Base-by-base conservation (phyloP, 495 filamentous ascomycete genomes). In the Neurospora hispaniola region DNA sequence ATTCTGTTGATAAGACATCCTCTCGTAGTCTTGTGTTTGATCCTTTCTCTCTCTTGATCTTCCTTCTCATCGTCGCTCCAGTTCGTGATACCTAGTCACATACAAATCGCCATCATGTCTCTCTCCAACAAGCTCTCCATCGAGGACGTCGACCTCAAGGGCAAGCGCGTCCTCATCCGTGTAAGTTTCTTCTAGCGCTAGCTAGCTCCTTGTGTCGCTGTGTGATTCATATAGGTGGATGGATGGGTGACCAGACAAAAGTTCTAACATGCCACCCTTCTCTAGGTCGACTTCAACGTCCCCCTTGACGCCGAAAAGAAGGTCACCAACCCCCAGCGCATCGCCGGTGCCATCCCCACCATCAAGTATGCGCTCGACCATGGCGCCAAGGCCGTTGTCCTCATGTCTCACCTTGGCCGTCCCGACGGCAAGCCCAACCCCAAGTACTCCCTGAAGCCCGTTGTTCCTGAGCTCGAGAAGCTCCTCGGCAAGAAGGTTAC, bases 321-420 rank as follows among this genome's bases (percentile, higher is more conserved):
- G n/a, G 88, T 98, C 81, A 98, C 96, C 81, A 98, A 98, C 88
- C 92, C 90, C 82, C 96, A 98, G 84, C 95, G 96, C 84, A 98
- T 99, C 78, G 95, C 94, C 80, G 96, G 96, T 80, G 96, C 96
- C 79, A 84, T 98, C 76, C 96, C 96, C 79, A 97, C 96, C 74
- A 98, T 99, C 87, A 97, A 97, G 85, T 94, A 99, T 82, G 96
- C 96, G 81, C 86, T 94, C 80, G 94, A 98, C 77, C 81, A 98
- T 85, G 92, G 92, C 77, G 96, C 96, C 80, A 98, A 97, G 86
- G 89, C 95, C 71, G 93, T 99, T 43, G 86, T 98, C 79, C 88
- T 99, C 80, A 98, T 98, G 96, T 98, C 96, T 80, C 96, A 99
- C 86, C 90, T 99, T 59, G 96, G 96, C 76, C 95, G 96, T 43